Evolutionary conservation across 2,329 filamentous ascomycete genomes (phyloP), one percentile per base, ranked within the genome.

Genomic region (Arthrobotrys sphaeroides): DNA sequence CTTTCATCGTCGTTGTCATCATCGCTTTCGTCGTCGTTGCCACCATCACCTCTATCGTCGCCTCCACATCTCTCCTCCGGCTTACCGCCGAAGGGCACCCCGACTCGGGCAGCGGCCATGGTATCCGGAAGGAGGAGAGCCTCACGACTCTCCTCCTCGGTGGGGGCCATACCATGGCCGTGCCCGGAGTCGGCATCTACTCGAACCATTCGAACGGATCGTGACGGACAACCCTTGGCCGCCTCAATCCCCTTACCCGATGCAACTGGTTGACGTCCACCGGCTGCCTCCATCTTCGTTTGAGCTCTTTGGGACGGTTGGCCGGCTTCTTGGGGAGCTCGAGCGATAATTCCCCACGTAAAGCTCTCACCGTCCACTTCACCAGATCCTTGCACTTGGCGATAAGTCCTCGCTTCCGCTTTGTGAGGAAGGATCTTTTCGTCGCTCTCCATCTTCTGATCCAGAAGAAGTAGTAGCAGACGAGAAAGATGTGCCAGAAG

Each of bases 191-290:
- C 51, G 20, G 28, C 2, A n/a, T 38, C 51, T 55, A 55, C 51
- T 55, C 51, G 51, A 38, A 55, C 51, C 51, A 55, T 22, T 55
- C 28, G 51, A 55, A 55, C 4, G 33, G 12, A 12, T 22, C 18
- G 28, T 38, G 9, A 5, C 51, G 16, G 16, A 55, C 2, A 3
- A 55, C 51, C 51, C n/a, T 12, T 7, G 28, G 31, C 2, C 31
- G 16, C 9, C 51, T 55, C 16, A 55, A 9, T 1, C 51, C 31
- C 5, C 31, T 2, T 9, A 38, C 20, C 0, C 20, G 51, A 18
- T 38, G 9, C 31, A 38, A 5, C 18, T 55, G 51, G 12, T 38
- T 38, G 7, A 24, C 1, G 26, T 55, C 9, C 5, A 55, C 51
- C 1, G 51, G 28, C 16, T 20, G 3, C 18, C 31, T 55, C 51